Evolutionary conservation across 345 rosid genomes (phyloP).

Genomic region (Eucalyptus rudis): DNA sequence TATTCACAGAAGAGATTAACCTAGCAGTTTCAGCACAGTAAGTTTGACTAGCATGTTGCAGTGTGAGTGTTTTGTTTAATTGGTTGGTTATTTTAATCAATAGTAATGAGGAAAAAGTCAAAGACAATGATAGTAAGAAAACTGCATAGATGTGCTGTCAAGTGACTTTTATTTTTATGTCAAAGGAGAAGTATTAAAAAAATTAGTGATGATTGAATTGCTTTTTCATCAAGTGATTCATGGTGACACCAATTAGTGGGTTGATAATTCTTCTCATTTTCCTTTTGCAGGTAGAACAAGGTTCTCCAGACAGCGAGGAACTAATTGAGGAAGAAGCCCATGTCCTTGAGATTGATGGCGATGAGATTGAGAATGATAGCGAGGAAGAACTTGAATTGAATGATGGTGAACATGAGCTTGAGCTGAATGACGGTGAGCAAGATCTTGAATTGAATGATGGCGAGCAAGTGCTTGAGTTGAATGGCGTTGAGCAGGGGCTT

Average conservation of each 20-base stretch:
- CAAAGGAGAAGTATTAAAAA: background rate
- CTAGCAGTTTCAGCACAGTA: background rate
- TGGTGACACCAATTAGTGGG: background rate
- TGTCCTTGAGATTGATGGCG: constrained; percentile 25
- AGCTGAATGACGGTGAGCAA: constrained; percentile 12
- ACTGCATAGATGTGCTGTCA: background rate
- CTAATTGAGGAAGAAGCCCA: constrained; percentile 17
- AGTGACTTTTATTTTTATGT: background rate
- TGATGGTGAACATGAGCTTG: constrained; percentile 11
- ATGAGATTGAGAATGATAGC: constrained; percentile 22
- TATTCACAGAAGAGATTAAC: background rate
- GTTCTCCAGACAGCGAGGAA: constrained; percentile 33
- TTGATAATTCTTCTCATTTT: background rate
- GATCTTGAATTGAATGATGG: background rate
- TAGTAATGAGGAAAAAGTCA: background rate
- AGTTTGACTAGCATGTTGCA: background rate
- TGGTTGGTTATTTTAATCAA: background rate
- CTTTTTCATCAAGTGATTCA: background rate
- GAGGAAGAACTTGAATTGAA: constrained; percentile 8
- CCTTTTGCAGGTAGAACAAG: constrained; percentile 30
- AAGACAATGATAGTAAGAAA: background rate
- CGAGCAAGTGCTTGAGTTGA: background rate
- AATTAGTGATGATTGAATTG: background rate
- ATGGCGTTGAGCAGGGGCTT: background rate
- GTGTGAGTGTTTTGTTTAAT: background rate